Evolutionary conservation across 75 land plant species (phyloP).

Genomic region (Larix kaempferi): DNA sequence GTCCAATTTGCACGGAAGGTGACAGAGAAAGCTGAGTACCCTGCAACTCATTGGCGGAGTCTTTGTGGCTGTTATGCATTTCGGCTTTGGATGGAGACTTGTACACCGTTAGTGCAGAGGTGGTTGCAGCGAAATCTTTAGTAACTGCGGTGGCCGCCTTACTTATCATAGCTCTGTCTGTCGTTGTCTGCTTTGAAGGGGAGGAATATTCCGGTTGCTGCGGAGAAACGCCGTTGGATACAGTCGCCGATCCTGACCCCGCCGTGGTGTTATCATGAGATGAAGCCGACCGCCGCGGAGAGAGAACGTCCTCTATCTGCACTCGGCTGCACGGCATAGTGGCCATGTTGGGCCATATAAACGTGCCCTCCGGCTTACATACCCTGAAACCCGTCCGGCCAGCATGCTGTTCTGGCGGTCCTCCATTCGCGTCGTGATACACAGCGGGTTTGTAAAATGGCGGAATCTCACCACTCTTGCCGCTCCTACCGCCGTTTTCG

Average conservation of each 20-base stretch:
- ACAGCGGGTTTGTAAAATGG: not conserved
- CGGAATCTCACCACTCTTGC: not conserved
- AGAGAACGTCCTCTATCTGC: not conserved
- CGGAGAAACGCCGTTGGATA: not conserved
- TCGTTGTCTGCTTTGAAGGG: not conserved
- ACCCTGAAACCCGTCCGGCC: conserved; percentile 60
- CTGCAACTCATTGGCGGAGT: not conserved
- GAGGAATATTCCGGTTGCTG: not conserved
- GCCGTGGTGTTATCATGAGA: too few relatives aligned
- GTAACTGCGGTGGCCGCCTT: too few relatives aligned
- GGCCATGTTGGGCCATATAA: conserved; percentile 61
- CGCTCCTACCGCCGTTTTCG: not conserved
- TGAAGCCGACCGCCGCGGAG: not conserved
- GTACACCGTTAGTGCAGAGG: not conserved
- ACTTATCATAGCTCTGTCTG: not conserved
- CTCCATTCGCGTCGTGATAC: not conserved
- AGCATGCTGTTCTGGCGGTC: not conserved
- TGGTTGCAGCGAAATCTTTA: not conserved
- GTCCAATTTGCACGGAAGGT: not conserved
- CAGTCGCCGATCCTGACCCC: too few relatives aligned
- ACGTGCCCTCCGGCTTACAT: conserved; percentile 65
- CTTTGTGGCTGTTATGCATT: not conserved
- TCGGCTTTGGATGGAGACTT: not conserved
- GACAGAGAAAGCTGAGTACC: not conserved
- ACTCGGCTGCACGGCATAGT: not conserved